Base-by-base conservation (phyloP, 352 stramenopile species). In the Aphanomyces stellatus region DNA sequence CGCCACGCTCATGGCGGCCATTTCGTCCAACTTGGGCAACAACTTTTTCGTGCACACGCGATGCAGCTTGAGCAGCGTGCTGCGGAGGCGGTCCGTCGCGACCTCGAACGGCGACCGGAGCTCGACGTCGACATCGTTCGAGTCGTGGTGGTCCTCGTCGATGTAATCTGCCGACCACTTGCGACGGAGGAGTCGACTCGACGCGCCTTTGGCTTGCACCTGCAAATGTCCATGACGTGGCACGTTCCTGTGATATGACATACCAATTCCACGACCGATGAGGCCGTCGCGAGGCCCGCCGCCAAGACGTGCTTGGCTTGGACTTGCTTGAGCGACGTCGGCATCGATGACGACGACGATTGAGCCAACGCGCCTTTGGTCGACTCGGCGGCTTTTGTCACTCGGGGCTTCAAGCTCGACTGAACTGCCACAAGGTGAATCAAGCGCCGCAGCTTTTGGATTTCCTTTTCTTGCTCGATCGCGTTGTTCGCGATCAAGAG, bases 61-160 rank as follows among this genome's bases (percentile, higher is more conserved):
- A 31, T 88, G 76, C 15, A 91, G 53, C 62, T 83, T 88, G 17
- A 88, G 59, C 35, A 91, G 77, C 15, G 72, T 81, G 7, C 78
- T 76, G 7, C 80, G 75, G 11, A 89, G 55, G 3, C 82, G 79
- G n/a, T 72, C 65, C 4, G 76, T 76, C 1, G 79, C 77, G 1
- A 64, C 37, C 22, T 64, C 55, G n/a, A 64, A 64, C 5, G 55
- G 55, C 55, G 55, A 53, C 55, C 55, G 55, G 19, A 35, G 55
- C 11, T 64, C 55, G 2, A 34, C 35, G 35, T 35, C 55, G 4
- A 51, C 55, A n/a, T 64, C 31, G 13, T 31, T 19, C 0, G 40
- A 19, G 37, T 64, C 55, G 10, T 1, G 25, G 3, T 22, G 25
- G 19, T 51, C 35, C 24, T 64, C 35, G 33, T 64, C 55, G 7